These are phyloP conservation scores for Penicillium polonicum DNA, from an alignment of 2,329 filamentous ascomycete species.

Conservation along the genomic window DNA sequence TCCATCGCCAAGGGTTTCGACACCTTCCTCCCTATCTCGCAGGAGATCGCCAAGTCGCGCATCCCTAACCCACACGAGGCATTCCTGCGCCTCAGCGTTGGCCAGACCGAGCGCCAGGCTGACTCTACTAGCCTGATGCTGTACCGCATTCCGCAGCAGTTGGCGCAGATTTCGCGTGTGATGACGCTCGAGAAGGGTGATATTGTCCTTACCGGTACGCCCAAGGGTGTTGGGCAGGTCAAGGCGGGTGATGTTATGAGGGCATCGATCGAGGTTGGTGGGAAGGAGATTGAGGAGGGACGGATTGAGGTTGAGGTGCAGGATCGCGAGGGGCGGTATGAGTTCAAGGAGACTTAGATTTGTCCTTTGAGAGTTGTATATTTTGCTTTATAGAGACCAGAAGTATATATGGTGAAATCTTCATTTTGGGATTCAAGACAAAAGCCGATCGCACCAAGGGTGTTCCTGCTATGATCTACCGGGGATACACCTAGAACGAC, in stretches of 20 bases:
- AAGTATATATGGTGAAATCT: neutral
- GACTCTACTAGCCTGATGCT: conserved; percentile 95
- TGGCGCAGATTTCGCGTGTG: conserved; percentile 89
- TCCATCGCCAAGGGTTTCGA: conserved; percentile 96
- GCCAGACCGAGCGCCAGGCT: conserved; percentile 72
- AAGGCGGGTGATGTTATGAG: conserved; percentile 82
- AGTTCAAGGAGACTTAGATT: conserved; percentile 67
- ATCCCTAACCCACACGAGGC: conserved; percentile 87
- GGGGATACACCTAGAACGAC: neutral
- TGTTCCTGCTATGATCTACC: too few relatives aligned
- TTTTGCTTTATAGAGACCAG: neutral
- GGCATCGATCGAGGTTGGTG: conserved; percentile 75
- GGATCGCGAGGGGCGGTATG: conserved; percentile 74
- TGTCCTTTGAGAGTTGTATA: neutral
- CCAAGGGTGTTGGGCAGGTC: conserved; percentile 89
- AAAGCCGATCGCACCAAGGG: too few relatives aligned
- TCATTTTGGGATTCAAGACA: neutral
- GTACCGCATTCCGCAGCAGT: conserved; percentile 79
- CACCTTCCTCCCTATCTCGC: conserved; percentile 87
- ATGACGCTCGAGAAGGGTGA: conserved; percentile 93
- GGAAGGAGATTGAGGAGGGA: conserved; percentile 80
- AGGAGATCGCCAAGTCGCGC: conserved; percentile 73
- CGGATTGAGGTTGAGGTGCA: conserved; percentile 79
- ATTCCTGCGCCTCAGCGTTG: conserved; percentile 82
- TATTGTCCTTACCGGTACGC: conserved; percentile 92